Percentiles rank a stretch among this genome's conserved stretches.
These are phyloP conservation scores for Hygrocybe punicea DNA, from an alignment of 768 basidiomycete genomes.

Conservation along the genomic window DNA sequence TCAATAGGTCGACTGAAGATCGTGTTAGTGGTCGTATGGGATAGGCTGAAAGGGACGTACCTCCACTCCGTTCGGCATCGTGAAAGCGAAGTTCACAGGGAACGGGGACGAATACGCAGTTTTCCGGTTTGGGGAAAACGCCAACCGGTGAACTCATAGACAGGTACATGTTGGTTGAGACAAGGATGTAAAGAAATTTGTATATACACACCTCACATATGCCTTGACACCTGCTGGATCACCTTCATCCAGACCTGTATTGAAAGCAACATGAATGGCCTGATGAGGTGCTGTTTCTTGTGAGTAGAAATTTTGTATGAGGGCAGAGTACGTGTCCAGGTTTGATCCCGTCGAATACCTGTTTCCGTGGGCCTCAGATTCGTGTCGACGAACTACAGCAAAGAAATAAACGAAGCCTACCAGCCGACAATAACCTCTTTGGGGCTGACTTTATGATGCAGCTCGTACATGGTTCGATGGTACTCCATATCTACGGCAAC, in stretches of 20 bases:
- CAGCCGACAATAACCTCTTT: constrained; percentile 94
- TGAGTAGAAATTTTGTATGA: constrained; percentile 97
- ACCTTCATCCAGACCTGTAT: constrained; percentile 71
- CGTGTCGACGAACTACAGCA: neutral
- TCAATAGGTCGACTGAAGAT: constrained; percentile 71
- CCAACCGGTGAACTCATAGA: constrained; percentile 84
- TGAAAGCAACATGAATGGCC: constrained; percentile 87
- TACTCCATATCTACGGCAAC: constrained; percentile 97
- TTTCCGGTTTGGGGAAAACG: constrained; percentile 85
- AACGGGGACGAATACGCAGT: constrained; percentile 91
- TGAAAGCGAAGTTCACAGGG: constrained; percentile 83
- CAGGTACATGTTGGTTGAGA: constrained; percentile 12
- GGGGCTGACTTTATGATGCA: constrained; percentile 79
- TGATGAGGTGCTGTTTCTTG: constrained; percentile 86
- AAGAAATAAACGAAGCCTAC: constrained; percentile 45
- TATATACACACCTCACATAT: constrained; percentile 66
- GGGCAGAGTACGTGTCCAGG: constrained; percentile 90
- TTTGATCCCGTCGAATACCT: constrained; percentile 93
- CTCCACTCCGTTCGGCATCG: constrained; percentile 78
- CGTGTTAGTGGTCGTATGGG: constrained; percentile 6
- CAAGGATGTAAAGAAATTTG: neutral
- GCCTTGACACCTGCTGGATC: constrained; percentile 75
- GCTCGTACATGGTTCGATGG: constrained; percentile 87
- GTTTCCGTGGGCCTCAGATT: neutral
- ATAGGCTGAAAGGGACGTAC: constrained; percentile 46